A percentile compares a stretch with the other conserved stretches of the same genome.
Evolutionary conservation across 495 filamentous ascomycete genomes (phyloP).

Genomic region (Friedmanniomyces endolithicus): DNA sequence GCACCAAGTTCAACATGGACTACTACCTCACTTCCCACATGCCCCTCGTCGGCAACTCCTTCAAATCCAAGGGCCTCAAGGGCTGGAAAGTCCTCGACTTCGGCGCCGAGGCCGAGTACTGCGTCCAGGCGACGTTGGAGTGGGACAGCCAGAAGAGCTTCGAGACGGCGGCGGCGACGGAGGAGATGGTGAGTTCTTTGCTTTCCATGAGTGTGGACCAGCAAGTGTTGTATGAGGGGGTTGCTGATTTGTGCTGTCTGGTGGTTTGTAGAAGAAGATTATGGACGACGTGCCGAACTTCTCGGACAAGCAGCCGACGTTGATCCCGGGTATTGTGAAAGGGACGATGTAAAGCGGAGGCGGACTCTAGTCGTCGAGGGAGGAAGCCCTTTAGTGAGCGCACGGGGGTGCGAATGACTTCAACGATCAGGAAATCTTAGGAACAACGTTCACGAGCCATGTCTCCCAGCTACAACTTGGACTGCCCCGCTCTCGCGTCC

Average conservation of each 20-base stretch:
- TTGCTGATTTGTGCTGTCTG: too few species aligned
- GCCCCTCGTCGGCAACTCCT: constrained; percentile 14
- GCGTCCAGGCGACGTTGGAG: constrained; percentile 18
- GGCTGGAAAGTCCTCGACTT: constrained; percentile 21
- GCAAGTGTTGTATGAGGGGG: neutral
- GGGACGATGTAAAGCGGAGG: constrained; percentile 4
- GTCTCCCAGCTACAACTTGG: neutral
- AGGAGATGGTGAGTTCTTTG: neutral
- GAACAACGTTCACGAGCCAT: too few species aligned
- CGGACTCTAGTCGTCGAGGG: too few species aligned
- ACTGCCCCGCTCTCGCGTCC: neutral
- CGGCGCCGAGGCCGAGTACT: constrained; percentile 10
- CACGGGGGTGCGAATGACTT: too few species aligned
- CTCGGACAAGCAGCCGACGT: constrained; percentile 17
- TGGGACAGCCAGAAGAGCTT: constrained; percentile 14
- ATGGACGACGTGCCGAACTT: constrained; percentile 24
- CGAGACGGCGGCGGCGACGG: constrained; percentile 10
- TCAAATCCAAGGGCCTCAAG: constrained; percentile 13
- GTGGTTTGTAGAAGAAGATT: constrained; percentile 1
- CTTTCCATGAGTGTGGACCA: neutral
- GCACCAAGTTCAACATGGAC: constrained; percentile 23
- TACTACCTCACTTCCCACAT: constrained; percentile 24
- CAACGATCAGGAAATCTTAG: too few species aligned
- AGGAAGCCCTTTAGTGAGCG: too few species aligned
- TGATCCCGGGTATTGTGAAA: constrained; percentile 15